Percentiles rank a stretch among this genome's conserved stretches.
phyloP scores from a whole-genome alignment of 345 rosid genomes.

The Hevea brasiliensis region DNA sequence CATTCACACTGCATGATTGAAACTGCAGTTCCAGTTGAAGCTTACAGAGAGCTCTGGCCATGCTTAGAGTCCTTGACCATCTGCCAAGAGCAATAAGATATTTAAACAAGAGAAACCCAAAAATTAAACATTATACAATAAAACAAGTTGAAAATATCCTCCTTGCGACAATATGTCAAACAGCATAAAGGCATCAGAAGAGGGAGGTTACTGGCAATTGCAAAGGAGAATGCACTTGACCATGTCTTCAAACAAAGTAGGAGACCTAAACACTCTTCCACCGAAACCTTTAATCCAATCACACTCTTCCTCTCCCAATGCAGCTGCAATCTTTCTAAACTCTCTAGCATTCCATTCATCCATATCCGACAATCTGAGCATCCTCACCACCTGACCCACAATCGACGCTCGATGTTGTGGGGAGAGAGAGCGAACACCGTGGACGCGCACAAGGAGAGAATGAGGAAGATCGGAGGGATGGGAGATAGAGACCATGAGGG shows the following conservation, averaged over 20 bases:
- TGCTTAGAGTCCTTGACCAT: slow-evolving; percentile 52
- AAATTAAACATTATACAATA: no score
- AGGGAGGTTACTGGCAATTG: slow-evolving; percentile 42
- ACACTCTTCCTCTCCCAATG: not conserved
- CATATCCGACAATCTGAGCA: slow-evolving; percentile 45
- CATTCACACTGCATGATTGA: slow-evolving; percentile 9
- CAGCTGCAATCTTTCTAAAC: slow-evolving; percentile 20
- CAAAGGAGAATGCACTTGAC: slow-evolving; percentile 59
- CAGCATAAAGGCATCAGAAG: not conserved
- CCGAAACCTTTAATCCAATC: slow-evolving; percentile 23
- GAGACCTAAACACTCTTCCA: slow-evolving; percentile 60
- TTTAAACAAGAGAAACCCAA: no score
- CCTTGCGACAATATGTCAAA: slow-evolving; percentile 18
- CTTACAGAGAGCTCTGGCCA: slow-evolving; percentile 55
- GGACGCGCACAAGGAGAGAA: slow-evolving; percentile 35
- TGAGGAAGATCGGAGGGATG: slow-evolving; percentile 21
- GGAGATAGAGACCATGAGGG: slow-evolving; percentile 35
- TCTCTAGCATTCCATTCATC: slow-evolving; percentile 38
- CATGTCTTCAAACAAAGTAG: slow-evolving; percentile 62
- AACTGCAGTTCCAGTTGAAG: slow-evolving; percentile 43
- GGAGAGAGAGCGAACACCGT: no score
- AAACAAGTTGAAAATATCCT: no score
- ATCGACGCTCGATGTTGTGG: no score
- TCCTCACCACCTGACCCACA: slow-evolving; percentile 45
- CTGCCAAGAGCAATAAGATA: slow-evolving; percentile 9